Evolutionary conservation across 495 filamentous ascomycete genomes (phyloP).

Genomic region (Aspergillus avenaceus): DNA sequence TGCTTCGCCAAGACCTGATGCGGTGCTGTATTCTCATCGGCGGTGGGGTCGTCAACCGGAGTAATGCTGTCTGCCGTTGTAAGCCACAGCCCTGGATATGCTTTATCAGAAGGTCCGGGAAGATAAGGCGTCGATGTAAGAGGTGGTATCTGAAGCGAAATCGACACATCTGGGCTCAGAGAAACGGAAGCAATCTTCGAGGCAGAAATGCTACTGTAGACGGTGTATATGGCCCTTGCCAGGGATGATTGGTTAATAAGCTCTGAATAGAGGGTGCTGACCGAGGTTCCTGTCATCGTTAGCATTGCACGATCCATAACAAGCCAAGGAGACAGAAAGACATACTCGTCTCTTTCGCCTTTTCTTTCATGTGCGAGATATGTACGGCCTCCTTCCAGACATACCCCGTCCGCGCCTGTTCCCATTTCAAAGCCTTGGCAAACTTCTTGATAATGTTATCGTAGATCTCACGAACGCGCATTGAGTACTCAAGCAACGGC

Average conservation of each 20-base stretch:
- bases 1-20: conserved; percentile 69
- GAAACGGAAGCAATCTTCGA: conserved; percentile 75
- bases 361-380: conserved; percentile 73
- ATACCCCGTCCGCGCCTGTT: conserved; percentile 81
- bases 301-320: conserved; percentile 5
- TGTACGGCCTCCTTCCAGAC: conserved; percentile 81
- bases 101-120: conserved; percentile 59
- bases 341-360: conserved; percentile 71
- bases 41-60: conserved; percentile 56
- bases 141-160: conserved; percentile 84
- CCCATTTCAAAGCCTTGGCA: conserved; percentile 82
- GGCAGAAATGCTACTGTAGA: conserved; percentile 75
- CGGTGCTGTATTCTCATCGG: conserved; percentile 47
- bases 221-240: conserved; percentile 73
- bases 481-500: conserved; percentile 68
- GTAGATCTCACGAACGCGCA: conserved; percentile 74
- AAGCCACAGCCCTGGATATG: conserved; percentile 72
- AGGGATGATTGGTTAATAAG: conserved; percentile 74
- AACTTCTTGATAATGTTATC: conserved; percentile 85
- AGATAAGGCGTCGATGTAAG: conserved; percentile 71
- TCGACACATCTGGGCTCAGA: conserved; percentile 54
- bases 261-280: conserved; percentile 45
- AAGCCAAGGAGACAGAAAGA: not conserved
- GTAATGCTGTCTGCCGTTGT: conserved; percentile 78
- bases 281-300: conserved; percentile 29